phyloP scores from a whole-genome alignment of 1,284 basidiomycete genomes.

The Leccinum discolor region DNA sequence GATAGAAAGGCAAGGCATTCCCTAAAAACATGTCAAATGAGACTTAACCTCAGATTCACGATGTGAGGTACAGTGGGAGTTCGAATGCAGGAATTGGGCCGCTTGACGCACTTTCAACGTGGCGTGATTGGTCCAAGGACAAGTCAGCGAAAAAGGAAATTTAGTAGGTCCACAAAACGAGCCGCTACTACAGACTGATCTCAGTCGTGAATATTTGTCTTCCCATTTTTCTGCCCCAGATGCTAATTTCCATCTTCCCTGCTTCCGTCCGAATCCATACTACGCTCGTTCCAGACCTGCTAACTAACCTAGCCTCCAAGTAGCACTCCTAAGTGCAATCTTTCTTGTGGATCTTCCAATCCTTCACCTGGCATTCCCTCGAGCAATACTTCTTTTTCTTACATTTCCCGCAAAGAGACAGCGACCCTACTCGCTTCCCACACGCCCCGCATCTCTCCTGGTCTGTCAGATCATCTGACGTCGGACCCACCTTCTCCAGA shows the following conservation, averaged over 20 bases:
- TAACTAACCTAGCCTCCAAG: neutral
- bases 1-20: neutral
- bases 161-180: too few relatives aligned
- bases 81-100: neutral
- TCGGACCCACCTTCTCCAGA: conserved; percentile 34
- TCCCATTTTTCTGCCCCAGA: too few relatives aligned
- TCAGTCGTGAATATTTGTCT: too few relatives aligned
- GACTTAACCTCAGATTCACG: neutral
- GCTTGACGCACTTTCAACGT: too few relatives aligned
- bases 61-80: neutral
- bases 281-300: neutral
- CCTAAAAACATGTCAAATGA: neutral
- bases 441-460: conserved; percentile 27
- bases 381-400: conserved; percentile 43
- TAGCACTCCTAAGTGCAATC: conserved; percentile 11
- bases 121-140: too few relatives aligned
- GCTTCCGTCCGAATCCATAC: neutral
- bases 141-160: too few relatives aligned
- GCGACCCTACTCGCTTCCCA: conserved; percentile 24
- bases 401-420: conserved; percentile 36
- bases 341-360: conserved; percentile 46
- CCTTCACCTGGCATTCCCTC: conserved; percentile 40
- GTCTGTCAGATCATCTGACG: neutral
- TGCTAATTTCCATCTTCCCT: neutral
- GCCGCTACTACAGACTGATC: too few relatives aligned